Conservation (phyloP, 257 asterid genomes). For the Ehretia macrophylla region DNA sequence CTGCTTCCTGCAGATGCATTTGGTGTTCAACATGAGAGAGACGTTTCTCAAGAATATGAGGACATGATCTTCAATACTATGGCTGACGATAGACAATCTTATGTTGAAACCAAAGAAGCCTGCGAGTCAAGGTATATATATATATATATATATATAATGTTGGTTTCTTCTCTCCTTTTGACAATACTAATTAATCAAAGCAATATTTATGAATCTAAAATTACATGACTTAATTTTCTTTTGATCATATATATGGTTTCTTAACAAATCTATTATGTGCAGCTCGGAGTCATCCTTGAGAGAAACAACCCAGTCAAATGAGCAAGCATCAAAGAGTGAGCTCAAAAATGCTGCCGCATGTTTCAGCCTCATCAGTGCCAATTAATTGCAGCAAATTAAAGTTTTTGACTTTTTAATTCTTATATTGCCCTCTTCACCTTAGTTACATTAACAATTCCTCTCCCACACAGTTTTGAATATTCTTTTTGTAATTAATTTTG, state of each 20-base stretch:
- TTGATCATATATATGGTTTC: not conserved
- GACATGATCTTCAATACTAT: slow-evolving; percentile 11
- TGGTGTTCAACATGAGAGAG: slow-evolving; percentile 14
- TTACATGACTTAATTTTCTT: too few species aligned
- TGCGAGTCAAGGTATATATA: slow-evolving; percentile 35
- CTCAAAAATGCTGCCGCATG: slow-evolving; percentile 43
- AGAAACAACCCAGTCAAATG: slow-evolving; percentile 11
- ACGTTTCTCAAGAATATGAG: slow-evolving; percentile 10
- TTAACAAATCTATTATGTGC: not conserved
- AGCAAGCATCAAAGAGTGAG: slow-evolving; percentile 21
- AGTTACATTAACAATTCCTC: too few species aligned
- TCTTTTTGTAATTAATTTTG: too few species aligned
- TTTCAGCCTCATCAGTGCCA: slow-evolving; percentile 31
- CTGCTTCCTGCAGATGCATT: slow-evolving; percentile 4
- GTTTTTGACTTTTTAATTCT: too few species aligned
- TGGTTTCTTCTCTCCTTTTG: too few species aligned
- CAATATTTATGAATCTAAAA: too few species aligned
- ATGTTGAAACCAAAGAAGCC: slow-evolving; percentile 27
- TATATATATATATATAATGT: too few species aligned
- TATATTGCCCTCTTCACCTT: too few species aligned
- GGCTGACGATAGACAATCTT: slow-evolving; percentile 38
- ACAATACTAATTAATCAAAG: too few species aligned
- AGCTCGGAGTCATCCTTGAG: slow-evolving; percentile 33
- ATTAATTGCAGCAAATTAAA: slow-evolving; percentile 9
- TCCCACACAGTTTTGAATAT: too few species aligned